Conservation (phyloP, 495 filamentous ascomycete genomes). For the Daldinia loculata region DNA sequence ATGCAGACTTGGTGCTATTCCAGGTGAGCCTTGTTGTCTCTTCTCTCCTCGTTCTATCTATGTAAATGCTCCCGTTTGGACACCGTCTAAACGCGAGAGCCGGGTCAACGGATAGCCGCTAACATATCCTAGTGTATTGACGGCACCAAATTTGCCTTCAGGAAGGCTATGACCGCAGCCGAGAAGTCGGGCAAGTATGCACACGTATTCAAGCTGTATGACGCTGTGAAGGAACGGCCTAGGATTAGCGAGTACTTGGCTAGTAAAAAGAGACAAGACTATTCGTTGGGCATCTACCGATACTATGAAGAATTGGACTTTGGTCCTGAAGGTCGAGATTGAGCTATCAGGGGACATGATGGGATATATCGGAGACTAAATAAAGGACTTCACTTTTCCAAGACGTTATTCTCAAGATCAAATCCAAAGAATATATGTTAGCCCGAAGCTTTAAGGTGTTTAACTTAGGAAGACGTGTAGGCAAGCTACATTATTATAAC, state of each 20-base stretch:
- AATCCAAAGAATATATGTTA: no score
- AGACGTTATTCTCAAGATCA: no score
- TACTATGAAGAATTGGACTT: slow-evolving; percentile 66
- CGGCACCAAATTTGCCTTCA: slow-evolving; percentile 62
- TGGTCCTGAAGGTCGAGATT: slow-evolving; percentile 26
- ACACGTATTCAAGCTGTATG: slow-evolving; percentile 59
- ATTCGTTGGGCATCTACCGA: slow-evolving; percentile 62
- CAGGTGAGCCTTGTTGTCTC: slow-evolving; percentile 54
- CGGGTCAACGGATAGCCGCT: slow-evolving; percentile 2
- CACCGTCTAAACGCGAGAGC: background rate
- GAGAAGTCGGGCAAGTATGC: slow-evolving; percentile 57
- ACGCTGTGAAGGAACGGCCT: slow-evolving; percentile 55
- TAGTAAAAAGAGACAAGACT: slow-evolving; percentile 61
- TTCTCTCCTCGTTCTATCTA: background rate
- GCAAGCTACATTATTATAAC: no score
- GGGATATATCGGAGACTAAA: no score
- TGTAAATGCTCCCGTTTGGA: background rate
- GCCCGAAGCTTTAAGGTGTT: no score
- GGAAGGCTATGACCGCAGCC: slow-evolving; percentile 57
- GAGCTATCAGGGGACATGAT: background rate
- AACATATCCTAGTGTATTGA: slow-evolving; percentile 42
- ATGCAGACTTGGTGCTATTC: slow-evolving; percentile 74
- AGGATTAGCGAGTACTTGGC: slow-evolving; percentile 63
- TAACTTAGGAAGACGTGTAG: no score
- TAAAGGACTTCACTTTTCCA: no score